phyloP scores from a whole-genome alignment of 208 protist genomes.

The Leishmania amazonensis region DNA sequence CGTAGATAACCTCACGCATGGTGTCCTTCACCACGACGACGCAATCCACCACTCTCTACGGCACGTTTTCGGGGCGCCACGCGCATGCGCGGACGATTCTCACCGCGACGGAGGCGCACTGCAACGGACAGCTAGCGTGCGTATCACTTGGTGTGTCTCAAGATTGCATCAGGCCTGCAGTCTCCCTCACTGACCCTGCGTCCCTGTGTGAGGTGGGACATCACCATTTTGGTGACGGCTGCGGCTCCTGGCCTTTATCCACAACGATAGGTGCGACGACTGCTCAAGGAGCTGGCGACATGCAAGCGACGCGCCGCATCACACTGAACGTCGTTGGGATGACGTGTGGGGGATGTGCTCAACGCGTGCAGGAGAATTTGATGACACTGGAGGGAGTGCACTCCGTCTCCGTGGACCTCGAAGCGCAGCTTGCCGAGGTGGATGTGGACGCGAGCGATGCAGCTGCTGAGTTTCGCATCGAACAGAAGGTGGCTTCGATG shows the following conservation, averaged over 20 bases:
- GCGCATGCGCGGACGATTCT: neutral
- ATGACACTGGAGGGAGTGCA: conserved; percentile 26
- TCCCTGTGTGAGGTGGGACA: neutral
- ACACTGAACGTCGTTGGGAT: conserved; percentile 53
- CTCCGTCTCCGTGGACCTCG: conserved; percentile 44
- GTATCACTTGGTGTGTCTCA: neutral
- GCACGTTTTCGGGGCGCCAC: conserved; percentile 3
- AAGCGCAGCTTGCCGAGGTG: conserved; percentile 17
- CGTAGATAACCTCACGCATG: neutral
- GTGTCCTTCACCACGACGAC: neutral
- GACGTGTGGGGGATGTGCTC: conserved; percentile 69
- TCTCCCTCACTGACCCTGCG: neutral
- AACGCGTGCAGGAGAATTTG: conserved; percentile 42
- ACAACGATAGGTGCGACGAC: neutral
- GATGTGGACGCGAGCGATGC: neutral
- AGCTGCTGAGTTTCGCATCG: neutral
- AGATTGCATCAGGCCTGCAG: neutral
- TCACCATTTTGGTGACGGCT: neutral
- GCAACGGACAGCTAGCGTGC: neutral
- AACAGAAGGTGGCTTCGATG: conserved; percentile 9
- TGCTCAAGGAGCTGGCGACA: neutral
- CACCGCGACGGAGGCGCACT: neutral
- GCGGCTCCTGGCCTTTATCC: neutral
- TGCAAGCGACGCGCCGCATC: neutral
- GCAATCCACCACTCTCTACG: conserved; percentile 4